Evolutionary conservation across 2,329 filamentous ascomycete genomes (phyloP), one percentile per base, ranked within the genome.

Genomic region (Akanthomyces lecanii): DNA sequence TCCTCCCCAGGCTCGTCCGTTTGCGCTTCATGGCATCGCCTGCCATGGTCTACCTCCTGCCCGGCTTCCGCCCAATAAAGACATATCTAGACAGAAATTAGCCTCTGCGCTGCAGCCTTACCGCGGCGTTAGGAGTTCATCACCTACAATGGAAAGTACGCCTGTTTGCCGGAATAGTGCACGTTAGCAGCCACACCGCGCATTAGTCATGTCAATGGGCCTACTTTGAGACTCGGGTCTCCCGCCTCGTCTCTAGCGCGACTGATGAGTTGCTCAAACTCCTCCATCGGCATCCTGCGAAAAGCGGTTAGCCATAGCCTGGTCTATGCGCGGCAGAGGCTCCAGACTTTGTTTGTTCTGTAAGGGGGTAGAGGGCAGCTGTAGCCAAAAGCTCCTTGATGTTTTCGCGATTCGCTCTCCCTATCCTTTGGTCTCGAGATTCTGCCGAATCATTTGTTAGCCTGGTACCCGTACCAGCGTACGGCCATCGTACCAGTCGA

Each of bases 81-180:
- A 88, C 82, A 70, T 88, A 86, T 66, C 84, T 86, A 63, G 62
- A 48, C 55, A 38, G 14, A 36, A 18, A 38, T 58, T 58, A 58
- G 44, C 21, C 36, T 30, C 10, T 2, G 2, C n/a, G 4, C 47
- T 30, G 21, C n/a, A 14, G 16, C 21, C 21, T 28, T 12, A 25
- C n/a, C 7, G 50, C 48, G n/a, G 18, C 11, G 21, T 33, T 8
- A 21, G 28, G 2, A 23, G 18, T 23, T 25, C 38, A 25, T 36
- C 36, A 79, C 83, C 79, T 74, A 87, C 81, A 87, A 70, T 50
- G 83, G 83, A 64, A 88, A 87, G 70, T 88, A 88, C 38, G 84
- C 81, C 85, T 85, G 67, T 21, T 18, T 60, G 11, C 16, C 18
- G 28, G 50, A 30, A 16, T 2, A 42, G 28, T 18, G 16, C 16